Evolutionary conservation across 257 asterid genomes (phyloP).

Genomic region (Linaria vulgaris): DNA sequence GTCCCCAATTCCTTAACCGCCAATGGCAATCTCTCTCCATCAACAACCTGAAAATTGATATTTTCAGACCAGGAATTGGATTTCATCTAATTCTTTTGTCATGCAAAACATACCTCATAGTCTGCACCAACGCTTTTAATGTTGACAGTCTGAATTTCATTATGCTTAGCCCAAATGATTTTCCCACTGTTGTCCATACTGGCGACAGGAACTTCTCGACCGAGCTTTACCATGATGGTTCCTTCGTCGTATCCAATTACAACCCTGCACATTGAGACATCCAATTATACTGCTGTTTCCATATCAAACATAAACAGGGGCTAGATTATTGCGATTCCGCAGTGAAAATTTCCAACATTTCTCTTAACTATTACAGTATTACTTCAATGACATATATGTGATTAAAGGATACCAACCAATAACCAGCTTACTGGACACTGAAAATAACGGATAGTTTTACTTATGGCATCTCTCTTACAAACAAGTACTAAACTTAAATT

Average conservation of each 20-base stretch:
- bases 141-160: conserved; percentile 96
- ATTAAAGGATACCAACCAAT: conserved; percentile 15
- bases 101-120: conserved; percentile 56
- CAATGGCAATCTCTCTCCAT: conserved; percentile 94
- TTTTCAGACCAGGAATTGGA: conserved; percentile 17
- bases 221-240: conserved; percentile 95
- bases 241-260: conserved; percentile 99
- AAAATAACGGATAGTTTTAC: conserved; percentile 14
- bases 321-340: background rate
- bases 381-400: conserved; percentile 20
- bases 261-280: conserved; percentile 54
- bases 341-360: conserved; percentile 13
- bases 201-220: conserved; percentile 95
- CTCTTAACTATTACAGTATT: conserved; percentile 17
- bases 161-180: conserved; percentile 96
- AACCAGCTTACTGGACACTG: conserved; percentile 16
- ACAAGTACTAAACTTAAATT: background rate
- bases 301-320: conserved; percentile 12
- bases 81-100: conserved; percentile 6
- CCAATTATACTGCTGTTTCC: conserved; percentile 21
- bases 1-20: conserved; percentile 96
- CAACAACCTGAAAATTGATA: conserved; percentile 60
- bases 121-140: conserved; percentile 89
- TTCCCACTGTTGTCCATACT: conserved; percentile 98
- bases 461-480: conserved; percentile 8